Conservation (phyloP, 2,329 filamentous ascomycete species). For the Fusarium cyanostomum region DNA sequence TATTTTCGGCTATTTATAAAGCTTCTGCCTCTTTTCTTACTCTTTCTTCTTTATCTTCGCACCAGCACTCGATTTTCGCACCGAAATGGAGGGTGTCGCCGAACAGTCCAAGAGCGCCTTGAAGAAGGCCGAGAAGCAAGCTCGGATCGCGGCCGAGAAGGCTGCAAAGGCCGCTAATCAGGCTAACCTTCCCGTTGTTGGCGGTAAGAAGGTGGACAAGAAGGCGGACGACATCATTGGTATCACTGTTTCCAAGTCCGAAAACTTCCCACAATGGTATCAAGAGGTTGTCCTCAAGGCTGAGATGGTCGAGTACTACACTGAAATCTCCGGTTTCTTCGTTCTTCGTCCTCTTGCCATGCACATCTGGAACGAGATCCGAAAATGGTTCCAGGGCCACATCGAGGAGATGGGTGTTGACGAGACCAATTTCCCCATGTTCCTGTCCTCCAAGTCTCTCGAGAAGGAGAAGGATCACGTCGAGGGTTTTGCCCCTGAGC, state of each 20-base stretch:
- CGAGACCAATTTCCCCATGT: conserved; percentile 97
- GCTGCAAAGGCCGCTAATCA: conserved; percentile 70
- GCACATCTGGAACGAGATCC: conserved; percentile 73
- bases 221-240: conserved; percentile 79
- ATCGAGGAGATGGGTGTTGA: conserved; percentile 94
- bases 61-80: conserved; percentile 23
- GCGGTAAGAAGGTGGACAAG: conserved; percentile 70
- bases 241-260: conserved; percentile 85
- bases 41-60: conserved; percentile 7
- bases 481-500: conserved; percentile 95
- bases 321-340: conserved; percentile 94
- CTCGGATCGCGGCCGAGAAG: conserved; percentile 68
- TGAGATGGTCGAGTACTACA: conserved; percentile 97
- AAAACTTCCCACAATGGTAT: conserved; percentile 95
- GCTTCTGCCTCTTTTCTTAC: neutral
- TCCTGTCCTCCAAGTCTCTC: conserved; percentile 90
- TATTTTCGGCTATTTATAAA: conserved; percentile 20
- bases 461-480: conserved; percentile 93
- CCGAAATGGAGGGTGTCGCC: conserved; percentile 48
- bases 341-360: conserved; percentile 80
- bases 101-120: conserved; percentile 68
- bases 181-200: conserved; percentile 59
- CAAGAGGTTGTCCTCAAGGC: conserved; percentile 97
- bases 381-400: conserved; percentile 73
- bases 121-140: conserved; percentile 73